Conservation (phyloP, 345 rosid genomes). For the Citrus mangshanensis region DNA sequence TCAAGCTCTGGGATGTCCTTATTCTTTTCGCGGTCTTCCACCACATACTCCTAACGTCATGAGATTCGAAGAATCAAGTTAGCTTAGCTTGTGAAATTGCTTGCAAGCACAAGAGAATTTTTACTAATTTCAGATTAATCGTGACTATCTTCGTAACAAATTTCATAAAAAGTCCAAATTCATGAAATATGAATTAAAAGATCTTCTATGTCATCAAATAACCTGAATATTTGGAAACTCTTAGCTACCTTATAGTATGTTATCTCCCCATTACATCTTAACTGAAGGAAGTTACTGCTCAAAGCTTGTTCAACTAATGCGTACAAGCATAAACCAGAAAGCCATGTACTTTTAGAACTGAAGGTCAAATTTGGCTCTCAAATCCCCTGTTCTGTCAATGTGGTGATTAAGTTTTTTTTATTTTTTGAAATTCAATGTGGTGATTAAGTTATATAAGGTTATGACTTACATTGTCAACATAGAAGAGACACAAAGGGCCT, state of each 20-base stretch:
- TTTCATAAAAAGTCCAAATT: not conserved
- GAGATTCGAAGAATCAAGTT: not conserved
- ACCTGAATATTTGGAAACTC: not conserved
- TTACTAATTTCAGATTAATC: not conserved
- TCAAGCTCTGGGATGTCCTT: slow-evolving; percentile 83
- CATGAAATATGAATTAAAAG: not conserved
- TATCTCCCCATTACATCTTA: not conserved
- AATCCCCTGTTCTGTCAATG: not conserved
- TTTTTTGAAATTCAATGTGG: not conserved
- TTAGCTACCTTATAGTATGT: not conserved
- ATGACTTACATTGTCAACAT: not conserved
- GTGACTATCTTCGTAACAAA: not conserved
- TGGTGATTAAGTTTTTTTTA: not conserved
- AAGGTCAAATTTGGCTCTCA: not conserved
- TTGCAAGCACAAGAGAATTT: not conserved
- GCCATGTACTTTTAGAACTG: not conserved
- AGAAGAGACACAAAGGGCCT: not conserved
- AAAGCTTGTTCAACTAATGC: slow-evolving; percentile 2
- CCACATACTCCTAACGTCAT: slow-evolving; percentile 76
- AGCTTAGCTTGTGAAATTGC: not conserved
- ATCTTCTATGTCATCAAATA: slow-evolving; percentile 9
- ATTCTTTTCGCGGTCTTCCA: slow-evolving; percentile 76
- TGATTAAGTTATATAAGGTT: not conserved
- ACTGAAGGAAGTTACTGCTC: not conserved
- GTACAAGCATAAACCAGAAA: not conserved